Evolutionary conservation across 306 rosid genomes (phyloP).

Genomic region (Citrullus amarus): DNA sequence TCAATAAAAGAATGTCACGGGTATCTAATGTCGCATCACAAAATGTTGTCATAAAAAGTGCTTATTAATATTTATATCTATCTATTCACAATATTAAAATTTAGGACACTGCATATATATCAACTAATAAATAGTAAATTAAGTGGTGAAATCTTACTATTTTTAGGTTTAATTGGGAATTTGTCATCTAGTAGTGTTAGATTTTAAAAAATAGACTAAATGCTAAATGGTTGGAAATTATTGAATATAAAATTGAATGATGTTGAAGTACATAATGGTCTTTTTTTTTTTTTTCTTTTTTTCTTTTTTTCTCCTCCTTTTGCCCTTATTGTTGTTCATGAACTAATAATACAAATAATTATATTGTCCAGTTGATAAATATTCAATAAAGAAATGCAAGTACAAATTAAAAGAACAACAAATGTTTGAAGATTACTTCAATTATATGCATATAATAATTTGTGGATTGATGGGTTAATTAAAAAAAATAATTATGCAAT

Average conservation of each 20-base stretch:
- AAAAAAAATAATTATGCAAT: not conserved
- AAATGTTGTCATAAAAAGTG: not conserved
- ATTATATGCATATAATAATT: not conserved
- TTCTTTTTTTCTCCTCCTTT: too few species aligned
- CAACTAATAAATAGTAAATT: not conserved
- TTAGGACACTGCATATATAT: not conserved
- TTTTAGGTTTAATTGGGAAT: not conserved
- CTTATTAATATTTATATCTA: not conserved
- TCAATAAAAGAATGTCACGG: not conserved
- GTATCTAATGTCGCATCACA: not conserved
- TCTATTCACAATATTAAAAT: not conserved
- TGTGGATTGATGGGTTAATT: not conserved
- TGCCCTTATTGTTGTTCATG: not conserved
- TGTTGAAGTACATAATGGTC: not conserved
- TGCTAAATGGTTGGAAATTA: not conserved
- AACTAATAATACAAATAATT: not conserved
- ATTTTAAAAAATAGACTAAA: not conserved
- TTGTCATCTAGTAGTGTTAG: not conserved
- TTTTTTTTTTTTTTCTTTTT: too few species aligned
- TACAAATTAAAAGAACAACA: not conserved
- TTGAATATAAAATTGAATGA: not conserved
- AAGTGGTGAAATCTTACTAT: not conserved
- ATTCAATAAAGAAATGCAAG: not conserved
- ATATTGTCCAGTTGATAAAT: not conserved
- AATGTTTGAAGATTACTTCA: not conserved